Percentiles rank a stretch among this genome's conserved stretches.
phyloP scores from a whole-genome alignment of 192 early-diverging fungal genomes.

The Backusella luteola region DNA sequence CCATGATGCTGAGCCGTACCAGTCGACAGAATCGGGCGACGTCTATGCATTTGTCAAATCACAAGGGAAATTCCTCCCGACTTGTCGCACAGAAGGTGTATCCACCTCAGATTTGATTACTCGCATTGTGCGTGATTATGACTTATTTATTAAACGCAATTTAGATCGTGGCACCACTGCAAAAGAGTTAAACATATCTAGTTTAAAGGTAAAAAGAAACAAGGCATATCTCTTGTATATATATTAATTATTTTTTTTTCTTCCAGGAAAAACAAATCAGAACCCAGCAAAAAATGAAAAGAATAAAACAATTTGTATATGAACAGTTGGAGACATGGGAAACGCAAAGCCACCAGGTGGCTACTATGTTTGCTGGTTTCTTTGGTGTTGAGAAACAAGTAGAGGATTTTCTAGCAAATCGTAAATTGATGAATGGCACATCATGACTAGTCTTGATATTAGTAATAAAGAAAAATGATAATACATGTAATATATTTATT shows the following conservation, averaged over 20 bases:
- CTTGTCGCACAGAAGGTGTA: slow-evolving; percentile 72
- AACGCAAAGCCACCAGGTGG: slow-evolving; percentile 61
- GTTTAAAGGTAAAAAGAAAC: slow-evolving; percentile 47
- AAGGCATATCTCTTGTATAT: not conserved
- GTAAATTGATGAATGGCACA: not conserved
- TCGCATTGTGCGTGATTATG: slow-evolving; percentile 77
- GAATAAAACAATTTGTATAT: slow-evolving; percentile 45
- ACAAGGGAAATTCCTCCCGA: slow-evolving; percentile 61
- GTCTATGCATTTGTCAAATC: slow-evolving; percentile 75
- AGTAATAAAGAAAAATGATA: not conserved
- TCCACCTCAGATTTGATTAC: slow-evolving; percentile 79
- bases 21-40: slow-evolving; percentile 61
- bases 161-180: slow-evolving; percentile 71
- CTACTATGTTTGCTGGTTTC: slow-evolving; percentile 57
- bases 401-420: not conserved
- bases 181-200: slow-evolving; percentile 72
- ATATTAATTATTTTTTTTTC: slow-evolving; percentile 16
- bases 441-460: not conserved
- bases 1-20: slow-evolving; percentile 75
- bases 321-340: slow-evolving; percentile 68
- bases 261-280: slow-evolving; percentile 67
- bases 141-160: slow-evolving; percentile 73
- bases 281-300: slow-evolving; percentile 66
- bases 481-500: not conserved
- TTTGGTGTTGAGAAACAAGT: slow-evolving; percentile 49